Base-by-base conservation (phyloP, 2,329 filamentous ascomycete genomes). In the Diaporthe aspalathi region DNA sequence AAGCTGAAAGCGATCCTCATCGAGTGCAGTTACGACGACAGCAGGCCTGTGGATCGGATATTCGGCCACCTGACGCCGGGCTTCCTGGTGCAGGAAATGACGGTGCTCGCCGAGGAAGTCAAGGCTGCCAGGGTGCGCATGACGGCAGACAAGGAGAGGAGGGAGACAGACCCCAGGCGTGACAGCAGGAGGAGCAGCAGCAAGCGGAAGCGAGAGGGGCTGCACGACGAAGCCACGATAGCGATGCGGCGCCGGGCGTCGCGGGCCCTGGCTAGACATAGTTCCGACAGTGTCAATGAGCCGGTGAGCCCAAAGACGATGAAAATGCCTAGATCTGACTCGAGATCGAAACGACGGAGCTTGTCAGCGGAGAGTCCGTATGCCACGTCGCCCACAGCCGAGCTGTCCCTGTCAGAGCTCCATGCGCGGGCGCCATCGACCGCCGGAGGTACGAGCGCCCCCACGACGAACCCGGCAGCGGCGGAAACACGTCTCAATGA, bases 11-110 rank as follows among this genome's bases (percentile, higher is more conserved):
- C 92, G 14, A 92, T 99, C 16, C 95, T 98, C 78, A 97, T 99
- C 76, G 96, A 99, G 84, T 98, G 95, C 81, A 97, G 94, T 73
- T 99, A 95, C 80, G 93, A 94, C 73, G 92, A 98, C 79, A 89
- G 89, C 9, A 92, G 94, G 76, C 87, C 89, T 27, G 91, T 96
- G 72, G 91, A 92, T 63, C 89, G 91, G 0, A 86, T 99, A 0
- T 99, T 94, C 75, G 96, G 96, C 0, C 96, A 99, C 76, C 84
- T 99, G 17, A 93, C 94, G 47, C 96, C 96, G 0, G 86, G 90
- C 0, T 96, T 94, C 79, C 82, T 99, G 16, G 89, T 95, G 29
- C 89, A 92, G 56, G 96, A 99, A 81, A 85, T 99, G 71, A 85
- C 85, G 43, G 86, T 83, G 0, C 86, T 99, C 2, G 95, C 94